Evolutionary conservation across 1,284 basidiomycete genomes (phyloP), one percentile per base, ranked within the genome.

Genomic region (Cutaneotrichosporon sp.): DNA sequence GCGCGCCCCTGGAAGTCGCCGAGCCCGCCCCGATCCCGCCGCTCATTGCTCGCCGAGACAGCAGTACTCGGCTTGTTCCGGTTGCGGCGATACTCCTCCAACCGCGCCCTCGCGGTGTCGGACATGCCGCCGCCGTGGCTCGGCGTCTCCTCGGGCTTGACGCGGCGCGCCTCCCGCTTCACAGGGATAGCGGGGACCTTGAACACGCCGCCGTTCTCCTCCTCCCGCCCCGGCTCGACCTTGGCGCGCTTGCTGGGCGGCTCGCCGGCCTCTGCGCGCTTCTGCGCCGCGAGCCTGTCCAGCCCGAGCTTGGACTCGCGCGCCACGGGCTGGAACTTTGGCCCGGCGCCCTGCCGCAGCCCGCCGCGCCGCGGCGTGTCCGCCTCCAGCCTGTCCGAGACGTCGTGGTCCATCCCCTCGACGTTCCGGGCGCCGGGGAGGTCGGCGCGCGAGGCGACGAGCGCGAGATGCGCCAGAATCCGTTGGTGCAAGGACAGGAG

Each of bases 71-170:
- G 74, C 64, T 84, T 87, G 54, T 92, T 90, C 66, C 85, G 80
- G 63, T 84, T 85, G 62, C 82, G 84, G 58, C 89, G 84, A 70
- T 90, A 81, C 63, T 93, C 92, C 58, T 94, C 92, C 31, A 97
- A 78, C 63, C 85, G 81, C 67, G 84, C 83, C 27, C 87, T 83
- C 10, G 89, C 92, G 1, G 82, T 80, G 27, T 92, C 89, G 0
- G 90, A 90, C 31, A 97, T 81, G 13, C 94, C 95, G 52, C 91
- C 89, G 1, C 91, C 89, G 74, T 95, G 91, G n/a, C 93, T 95
- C 0, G 94, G 94, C 0, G 94, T 97, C 68, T 95, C 93, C 67
- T 90, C 89, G 0, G 87, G 90, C 68, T 89, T 82, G 63, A 90
- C 87, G 13, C 94, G 85, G 2, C 84, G 77, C 69, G 89, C 86